These are phyloP conservation scores for Eucalyptus pauciflora DNA, from an alignment of 345 rosid species.

Conservation along the genomic window DNA sequence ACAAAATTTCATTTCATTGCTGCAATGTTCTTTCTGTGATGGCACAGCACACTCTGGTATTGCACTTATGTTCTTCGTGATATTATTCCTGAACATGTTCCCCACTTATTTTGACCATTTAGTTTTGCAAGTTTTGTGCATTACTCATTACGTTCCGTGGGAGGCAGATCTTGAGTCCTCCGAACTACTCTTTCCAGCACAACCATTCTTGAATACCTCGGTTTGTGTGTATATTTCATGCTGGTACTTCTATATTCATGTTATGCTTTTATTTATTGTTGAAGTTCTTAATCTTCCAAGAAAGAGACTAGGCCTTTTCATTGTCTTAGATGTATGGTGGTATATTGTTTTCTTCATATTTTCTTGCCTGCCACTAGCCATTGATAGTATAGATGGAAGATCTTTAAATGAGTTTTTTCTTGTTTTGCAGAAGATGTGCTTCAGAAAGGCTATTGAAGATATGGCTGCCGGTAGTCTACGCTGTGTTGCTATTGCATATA, in stretches of 20 bases:
- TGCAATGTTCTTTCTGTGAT: neutral
- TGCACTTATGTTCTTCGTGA: neutral
- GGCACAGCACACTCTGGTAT: neutral
- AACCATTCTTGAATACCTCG: neutral
- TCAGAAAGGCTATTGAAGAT: conserved; percentile 50
- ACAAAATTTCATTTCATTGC: neutral
- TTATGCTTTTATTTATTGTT: neutral
- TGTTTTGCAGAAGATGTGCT: conserved; percentile 31
- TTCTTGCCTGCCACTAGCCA: neutral
- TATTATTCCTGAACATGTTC: fast-evolving
- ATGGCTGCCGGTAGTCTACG: conserved; percentile 90
- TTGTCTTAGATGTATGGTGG: neutral
- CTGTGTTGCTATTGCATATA: conserved; percentile 84
- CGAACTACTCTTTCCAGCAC: neutral
- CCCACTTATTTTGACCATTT: neutral
- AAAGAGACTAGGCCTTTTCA: neutral
- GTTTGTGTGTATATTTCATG: neutral
- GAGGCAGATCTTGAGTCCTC: neutral
- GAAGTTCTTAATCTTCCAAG: neutral
- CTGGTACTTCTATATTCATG: neutral
- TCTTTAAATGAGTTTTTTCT: neutral
- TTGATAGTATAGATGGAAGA: neutral
- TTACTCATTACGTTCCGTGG: neutral
- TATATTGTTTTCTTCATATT: neutral
- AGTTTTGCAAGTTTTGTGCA: neutral